Percentiles rank a stretch among this genome's conserved stretches.
These are phyloP conservation scores for Leccinum obscurum DNA, from an alignment of 768 basidiomycete species.

Conservation along the genomic window DNA sequence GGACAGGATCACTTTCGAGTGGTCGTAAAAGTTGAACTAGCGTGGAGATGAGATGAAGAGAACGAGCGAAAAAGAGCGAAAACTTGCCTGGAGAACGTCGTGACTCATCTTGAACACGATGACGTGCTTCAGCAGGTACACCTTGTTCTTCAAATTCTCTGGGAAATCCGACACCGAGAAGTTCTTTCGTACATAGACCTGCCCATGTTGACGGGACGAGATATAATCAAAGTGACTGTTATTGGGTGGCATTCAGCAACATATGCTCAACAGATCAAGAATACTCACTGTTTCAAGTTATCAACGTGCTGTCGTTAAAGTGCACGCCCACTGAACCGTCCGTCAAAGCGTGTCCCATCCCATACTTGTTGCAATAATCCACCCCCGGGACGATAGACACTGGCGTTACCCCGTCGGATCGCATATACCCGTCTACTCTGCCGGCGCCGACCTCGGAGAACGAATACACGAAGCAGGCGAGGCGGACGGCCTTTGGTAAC, in stretches of 20 bases:
- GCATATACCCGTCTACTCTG: too few species aligned
- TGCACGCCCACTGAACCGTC: conserved; percentile 94
- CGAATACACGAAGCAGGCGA: too few species aligned
- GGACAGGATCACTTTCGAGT: conserved; percentile 91
- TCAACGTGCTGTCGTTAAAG: conserved; percentile 83
- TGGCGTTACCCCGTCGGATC: background rate
- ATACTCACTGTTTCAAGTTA: too few species aligned
- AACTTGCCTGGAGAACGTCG: conserved; percentile 83
- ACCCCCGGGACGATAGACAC: conserved; percentile 98
- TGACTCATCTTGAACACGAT: conserved; percentile 97
- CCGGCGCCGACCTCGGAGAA: too few species aligned
- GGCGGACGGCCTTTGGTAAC: too few species aligned
- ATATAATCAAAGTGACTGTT: too few species aligned
- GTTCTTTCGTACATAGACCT: too few species aligned
- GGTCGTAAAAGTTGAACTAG: conserved; percentile 99
- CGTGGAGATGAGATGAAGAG: conserved; percentile 3
- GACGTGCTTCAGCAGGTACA: conserved; percentile 89
- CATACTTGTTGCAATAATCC: conserved; percentile 98
- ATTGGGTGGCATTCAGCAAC: too few species aligned
- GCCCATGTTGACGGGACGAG: too few species aligned
- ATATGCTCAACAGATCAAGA: too few species aligned
- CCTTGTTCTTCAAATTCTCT: conserved; percentile 83
- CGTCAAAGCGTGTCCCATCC: conserved; percentile 98
- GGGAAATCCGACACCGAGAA: conserved; percentile 54
- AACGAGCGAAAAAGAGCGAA: conserved; percentile 17